These are phyloP conservation scores for Aspergillus indologenus DNA, from an alignment of 495 filamentous ascomycete genomes.

Conservation along the genomic window DNA sequence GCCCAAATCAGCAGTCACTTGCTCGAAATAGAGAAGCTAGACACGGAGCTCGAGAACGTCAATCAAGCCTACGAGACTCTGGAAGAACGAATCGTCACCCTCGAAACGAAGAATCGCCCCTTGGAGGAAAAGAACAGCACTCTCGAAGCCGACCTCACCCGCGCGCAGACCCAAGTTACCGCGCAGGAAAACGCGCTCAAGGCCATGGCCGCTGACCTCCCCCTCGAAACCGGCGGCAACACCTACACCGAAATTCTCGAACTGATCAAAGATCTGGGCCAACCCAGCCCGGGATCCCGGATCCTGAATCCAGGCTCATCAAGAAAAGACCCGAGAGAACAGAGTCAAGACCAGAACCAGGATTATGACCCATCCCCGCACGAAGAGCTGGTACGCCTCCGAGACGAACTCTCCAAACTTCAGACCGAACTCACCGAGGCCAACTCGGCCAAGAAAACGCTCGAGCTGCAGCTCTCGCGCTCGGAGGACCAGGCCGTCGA, in stretches of 20 bases:
- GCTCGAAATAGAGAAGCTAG: conserved; percentile 36
- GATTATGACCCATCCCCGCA: conserved; percentile 17
- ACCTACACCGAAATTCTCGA: conserved; percentile 45
- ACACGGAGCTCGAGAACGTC: conserved; percentile 34
- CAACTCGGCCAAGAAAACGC: conserved; percentile 25
- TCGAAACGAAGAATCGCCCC: conserved; percentile 40
- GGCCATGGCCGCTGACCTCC: conserved; percentile 41
- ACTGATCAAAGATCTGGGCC: conserved; percentile 39
- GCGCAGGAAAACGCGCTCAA: conserved; percentile 44
- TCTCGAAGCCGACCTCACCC: conserved; percentile 40
- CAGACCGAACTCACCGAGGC: conserved; percentile 31
- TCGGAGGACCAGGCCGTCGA: conserved; percentile 41
- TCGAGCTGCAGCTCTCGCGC: conserved; percentile 33
- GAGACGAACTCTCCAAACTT: conserved; percentile 30
- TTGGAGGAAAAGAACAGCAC: conserved; percentile 43
- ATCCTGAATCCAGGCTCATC: conserved; percentile 14
- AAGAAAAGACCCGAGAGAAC: neutral
- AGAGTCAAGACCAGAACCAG: neutral
- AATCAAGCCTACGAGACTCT: conserved; percentile 33
- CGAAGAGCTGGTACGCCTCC: conserved; percentile 25
- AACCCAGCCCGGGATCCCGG: conserved; percentile 16
- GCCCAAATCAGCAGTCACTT: conserved; percentile 34
- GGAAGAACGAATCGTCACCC: conserved; percentile 35
- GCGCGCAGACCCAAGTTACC: conserved; percentile 41
- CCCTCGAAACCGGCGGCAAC: conserved; percentile 31